phyloP scores from a whole-genome alignment of 208 protist species.

The Zelonia costaricensis region DNA sequence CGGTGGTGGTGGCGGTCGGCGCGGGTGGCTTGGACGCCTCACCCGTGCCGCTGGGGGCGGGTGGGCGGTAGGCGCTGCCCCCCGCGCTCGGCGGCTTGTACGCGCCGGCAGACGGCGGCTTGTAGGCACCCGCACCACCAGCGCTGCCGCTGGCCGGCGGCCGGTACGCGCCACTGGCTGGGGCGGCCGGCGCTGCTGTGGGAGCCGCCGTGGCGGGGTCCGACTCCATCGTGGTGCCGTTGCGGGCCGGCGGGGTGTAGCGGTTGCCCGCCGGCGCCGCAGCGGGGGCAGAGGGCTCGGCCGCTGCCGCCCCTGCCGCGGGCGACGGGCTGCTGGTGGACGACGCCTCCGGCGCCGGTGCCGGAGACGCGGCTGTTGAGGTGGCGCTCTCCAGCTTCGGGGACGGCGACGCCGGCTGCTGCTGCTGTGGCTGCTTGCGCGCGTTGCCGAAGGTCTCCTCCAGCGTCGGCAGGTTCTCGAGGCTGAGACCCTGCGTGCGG shows the following conservation, averaged over 20 bases:
- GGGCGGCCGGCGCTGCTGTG: not conserved
- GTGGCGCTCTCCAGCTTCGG: not conserved
- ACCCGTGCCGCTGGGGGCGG: conserved; percentile 1
- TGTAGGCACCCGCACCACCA: conserved; percentile 25
- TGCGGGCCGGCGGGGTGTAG: conserved; percentile 9
- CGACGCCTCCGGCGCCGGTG: too few species aligned
- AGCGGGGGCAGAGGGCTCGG: not conserved
- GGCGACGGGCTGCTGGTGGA: conserved; percentile 1
- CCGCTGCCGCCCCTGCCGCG: not conserved
- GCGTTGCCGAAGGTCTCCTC: conserved; percentile 48
- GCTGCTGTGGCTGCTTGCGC: conserved; percentile 26
- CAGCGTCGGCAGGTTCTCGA: conserved; percentile 61
- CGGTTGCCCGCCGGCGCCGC: conserved; percentile 7
- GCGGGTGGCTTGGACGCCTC: conserved; percentile 51
- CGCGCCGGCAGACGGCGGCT: conserved; percentile 20
- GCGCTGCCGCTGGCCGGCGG: conserved; percentile 2
- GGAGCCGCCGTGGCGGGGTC: not conserved
- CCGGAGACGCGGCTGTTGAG: not conserved
- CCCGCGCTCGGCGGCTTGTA: conserved; percentile 37
- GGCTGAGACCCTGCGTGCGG: conserved; percentile 28
- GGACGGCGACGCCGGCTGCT: not conserved
- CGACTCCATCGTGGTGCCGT: conserved; percentile 5
- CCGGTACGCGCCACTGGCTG: not conserved
- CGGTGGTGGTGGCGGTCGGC: conserved; percentile 19
- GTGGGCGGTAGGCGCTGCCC: conserved; percentile 12